Evolutionary conservation across 2,329 filamentous ascomycete species (phyloP).

Genomic region (Pseudopyrenochaeta lycopersici): DNA sequence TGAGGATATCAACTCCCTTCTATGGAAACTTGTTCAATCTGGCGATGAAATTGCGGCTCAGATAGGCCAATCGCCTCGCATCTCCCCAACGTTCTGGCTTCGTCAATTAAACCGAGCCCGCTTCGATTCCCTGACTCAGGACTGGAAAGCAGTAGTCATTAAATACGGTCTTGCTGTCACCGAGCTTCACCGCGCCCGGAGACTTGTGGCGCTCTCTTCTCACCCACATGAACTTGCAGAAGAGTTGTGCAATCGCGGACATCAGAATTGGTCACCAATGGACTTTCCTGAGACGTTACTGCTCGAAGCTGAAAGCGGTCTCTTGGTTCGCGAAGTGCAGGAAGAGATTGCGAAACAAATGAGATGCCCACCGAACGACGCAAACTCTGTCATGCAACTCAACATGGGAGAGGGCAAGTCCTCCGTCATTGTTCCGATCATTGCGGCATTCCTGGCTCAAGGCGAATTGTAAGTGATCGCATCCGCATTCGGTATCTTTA

Average conservation of each 20-base stretch:
- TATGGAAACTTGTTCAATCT: slow-evolving; percentile 2
- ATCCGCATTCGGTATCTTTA: background rate
- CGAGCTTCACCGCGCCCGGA: slow-evolving; percentile 37
- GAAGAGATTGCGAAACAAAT: slow-evolving; percentile 67
- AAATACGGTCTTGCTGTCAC: slow-evolving; percentile 38
- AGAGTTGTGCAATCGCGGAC: slow-evolving; percentile 61
- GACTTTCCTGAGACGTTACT: slow-evolving; percentile 69
- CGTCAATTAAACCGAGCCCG: slow-evolving; percentile 26
- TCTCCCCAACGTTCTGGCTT: slow-evolving; percentile 35
- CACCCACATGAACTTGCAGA: slow-evolving; percentile 33
- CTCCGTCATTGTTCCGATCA: slow-evolving; percentile 41
- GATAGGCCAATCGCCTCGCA: slow-evolving; percentile 23
- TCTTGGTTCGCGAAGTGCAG: slow-evolving; percentile 70
- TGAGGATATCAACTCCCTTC: slow-evolving; percentile 1
- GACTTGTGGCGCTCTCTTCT: slow-evolving; percentile 20
- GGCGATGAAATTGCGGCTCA: slow-evolving; percentile 5
- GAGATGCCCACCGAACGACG: slow-evolving; percentile 44
- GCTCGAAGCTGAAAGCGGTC: slow-evolving; percentile 69
- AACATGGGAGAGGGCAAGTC: slow-evolving; percentile 48
- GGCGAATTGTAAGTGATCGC: slow-evolving; percentile 42
- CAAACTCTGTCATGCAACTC: slow-evolving; percentile 44
- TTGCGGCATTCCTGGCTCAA: slow-evolving; percentile 58
- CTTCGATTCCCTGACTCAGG: slow-evolving; percentile 19
- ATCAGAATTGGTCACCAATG: slow-evolving; percentile 63
- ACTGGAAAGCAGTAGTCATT: slow-evolving; percentile 34